Percentiles rank a stretch among this genome's conserved stretches.
Evolutionary conservation across 208 protist genomes (phyloP).

Genomic region (Trypanosomatidae sp.): DNA sequence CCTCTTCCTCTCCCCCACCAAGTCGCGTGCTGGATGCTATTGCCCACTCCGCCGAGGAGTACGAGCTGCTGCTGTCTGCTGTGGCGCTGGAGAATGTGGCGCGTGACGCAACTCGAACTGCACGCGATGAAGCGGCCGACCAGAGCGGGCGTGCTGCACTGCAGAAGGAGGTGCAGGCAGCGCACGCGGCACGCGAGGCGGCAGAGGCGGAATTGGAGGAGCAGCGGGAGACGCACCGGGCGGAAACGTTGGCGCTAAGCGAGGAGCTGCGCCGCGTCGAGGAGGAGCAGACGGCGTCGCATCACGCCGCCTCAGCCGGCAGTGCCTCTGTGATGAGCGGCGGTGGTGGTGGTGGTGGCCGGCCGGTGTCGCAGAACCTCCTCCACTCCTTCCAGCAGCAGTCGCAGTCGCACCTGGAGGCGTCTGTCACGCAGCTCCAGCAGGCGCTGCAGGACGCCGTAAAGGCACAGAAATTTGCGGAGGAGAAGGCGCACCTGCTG

Average conservation of each 20-base stretch:
- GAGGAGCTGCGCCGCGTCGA: no score
- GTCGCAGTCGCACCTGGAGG: constrained; percentile 8
- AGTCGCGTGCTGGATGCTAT: constrained; percentile 31
- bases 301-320: no score
- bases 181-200: no score
- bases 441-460: constrained; percentile 18
- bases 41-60: constrained; percentile 32
- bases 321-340: background rate
- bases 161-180: no score
- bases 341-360: no score
- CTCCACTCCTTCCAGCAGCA: constrained; percentile 22
- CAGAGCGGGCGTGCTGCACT: constrained; percentile 17
- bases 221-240: no score
- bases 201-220: no score
- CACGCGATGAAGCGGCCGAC: constrained; percentile 8
- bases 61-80: constrained; percentile 9
- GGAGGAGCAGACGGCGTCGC: no score
- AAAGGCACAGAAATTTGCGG: constrained; percentile 28
- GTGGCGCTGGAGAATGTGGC: constrained; percentile 8
- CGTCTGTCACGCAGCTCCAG: constrained; percentile 16
- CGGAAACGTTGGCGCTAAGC: no score
- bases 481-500: constrained; percentile 30
- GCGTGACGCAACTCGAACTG: background rate
- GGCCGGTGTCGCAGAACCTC: constrained; percentile 11
- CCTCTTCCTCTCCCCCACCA: no score